These are phyloP conservation scores for Stemphylium beticola DNA, from an alignment of 2,329 filamentous ascomycete genomes.

Conservation along the genomic window DNA sequence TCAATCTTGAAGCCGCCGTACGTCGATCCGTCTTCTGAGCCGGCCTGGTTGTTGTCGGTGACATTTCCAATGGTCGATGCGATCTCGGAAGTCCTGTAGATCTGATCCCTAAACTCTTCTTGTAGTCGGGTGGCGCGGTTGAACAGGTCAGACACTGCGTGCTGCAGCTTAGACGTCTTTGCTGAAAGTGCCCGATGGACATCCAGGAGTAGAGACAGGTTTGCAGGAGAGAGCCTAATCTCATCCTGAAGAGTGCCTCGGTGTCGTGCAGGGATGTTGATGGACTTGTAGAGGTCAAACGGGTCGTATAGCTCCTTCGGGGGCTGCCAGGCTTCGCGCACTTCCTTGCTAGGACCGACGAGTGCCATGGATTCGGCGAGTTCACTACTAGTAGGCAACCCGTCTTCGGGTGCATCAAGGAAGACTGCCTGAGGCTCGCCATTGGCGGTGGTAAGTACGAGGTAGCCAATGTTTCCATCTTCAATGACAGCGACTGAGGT, in stretches of 20 bases:
- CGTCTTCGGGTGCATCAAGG: slow-evolving; percentile 57
- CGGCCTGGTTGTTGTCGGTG: slow-evolving; percentile 61
- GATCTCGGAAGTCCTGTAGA: slow-evolving; percentile 69
- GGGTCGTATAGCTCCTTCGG: slow-evolving; percentile 65
- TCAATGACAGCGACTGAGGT: slow-evolving; percentile 61
- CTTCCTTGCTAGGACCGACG: slow-evolving; percentile 50
- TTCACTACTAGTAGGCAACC: slow-evolving; percentile 35
- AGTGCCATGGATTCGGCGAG: slow-evolving; percentile 32
- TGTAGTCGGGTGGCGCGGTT: slow-evolving; percentile 72
- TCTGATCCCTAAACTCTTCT: slow-evolving; percentile 70
- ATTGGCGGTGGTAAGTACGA: slow-evolving; percentile 59
- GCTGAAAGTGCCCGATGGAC: slow-evolving; percentile 73
- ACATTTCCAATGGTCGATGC: slow-evolving; percentile 71
- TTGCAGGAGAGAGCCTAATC: slow-evolving; percentile 72
- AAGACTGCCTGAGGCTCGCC: slow-evolving; percentile 58
- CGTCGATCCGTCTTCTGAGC: slow-evolving; percentile 52
- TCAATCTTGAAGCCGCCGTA: slow-evolving; percentile 65
- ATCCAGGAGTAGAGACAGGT: slow-evolving; percentile 73
- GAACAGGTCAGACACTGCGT: slow-evolving; percentile 76
- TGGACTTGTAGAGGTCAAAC: slow-evolving; percentile 62
- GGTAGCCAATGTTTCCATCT: slow-evolving; percentile 63
- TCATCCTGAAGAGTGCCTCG: slow-evolving; percentile 69
- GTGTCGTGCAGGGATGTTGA: slow-evolving; percentile 66
- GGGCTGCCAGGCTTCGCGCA: slow-evolving; percentile 71
- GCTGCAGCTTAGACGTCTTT: slow-evolving; percentile 72